Percentiles rank a stretch among this genome's conserved stretches.
Evolutionary conservation across 2,329 filamentous ascomycete genomes (phyloP).

Genomic region (Paraphaeosphaeria minitans): DNA sequence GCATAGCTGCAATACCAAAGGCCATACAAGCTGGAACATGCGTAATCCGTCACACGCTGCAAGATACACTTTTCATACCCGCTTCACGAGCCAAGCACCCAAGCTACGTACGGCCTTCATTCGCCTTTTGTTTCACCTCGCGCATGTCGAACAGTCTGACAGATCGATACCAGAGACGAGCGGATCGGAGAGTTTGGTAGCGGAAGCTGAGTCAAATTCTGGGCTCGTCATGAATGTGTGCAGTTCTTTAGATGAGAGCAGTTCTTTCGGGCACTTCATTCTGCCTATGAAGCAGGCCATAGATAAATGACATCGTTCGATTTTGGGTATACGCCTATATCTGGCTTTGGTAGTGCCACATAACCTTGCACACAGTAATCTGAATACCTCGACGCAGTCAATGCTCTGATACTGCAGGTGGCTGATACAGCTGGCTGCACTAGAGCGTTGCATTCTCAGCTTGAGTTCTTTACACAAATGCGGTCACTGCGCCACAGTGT

Average conservation of each 20-base stretch:
- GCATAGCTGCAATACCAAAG: neutral
- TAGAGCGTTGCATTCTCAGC: too few relatives aligned
- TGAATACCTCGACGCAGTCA: too few relatives aligned
- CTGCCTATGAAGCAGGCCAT: too few relatives aligned
- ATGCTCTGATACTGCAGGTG: too few relatives aligned
- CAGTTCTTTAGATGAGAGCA: neutral
- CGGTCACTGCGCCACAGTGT: slow-evolving; percentile 8
- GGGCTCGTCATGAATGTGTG: neutral
- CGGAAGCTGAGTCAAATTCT: neutral
- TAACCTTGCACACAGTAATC: too few relatives aligned
- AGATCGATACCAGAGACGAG: neutral
- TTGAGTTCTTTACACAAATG: neutral
- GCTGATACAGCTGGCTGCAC: too few relatives aligned
- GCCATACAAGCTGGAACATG: neutral
- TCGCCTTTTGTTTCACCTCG: neutral
- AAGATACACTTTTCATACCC: neutral
- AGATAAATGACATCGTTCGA: too few relatives aligned
- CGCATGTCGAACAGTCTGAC: neutral
- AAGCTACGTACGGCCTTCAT: slow-evolving; percentile 2
- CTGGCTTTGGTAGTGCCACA: too few relatives aligned
- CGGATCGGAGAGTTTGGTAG: neutral
- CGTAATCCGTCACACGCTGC: neutral
- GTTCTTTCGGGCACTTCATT: too few relatives aligned
- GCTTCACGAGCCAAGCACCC: neutral
- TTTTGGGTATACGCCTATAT: too few relatives aligned